phyloP scores from a whole-genome alignment of 2,329 filamentous ascomycete genomes.

The Coniochaeta hoffmannii region DNA sequence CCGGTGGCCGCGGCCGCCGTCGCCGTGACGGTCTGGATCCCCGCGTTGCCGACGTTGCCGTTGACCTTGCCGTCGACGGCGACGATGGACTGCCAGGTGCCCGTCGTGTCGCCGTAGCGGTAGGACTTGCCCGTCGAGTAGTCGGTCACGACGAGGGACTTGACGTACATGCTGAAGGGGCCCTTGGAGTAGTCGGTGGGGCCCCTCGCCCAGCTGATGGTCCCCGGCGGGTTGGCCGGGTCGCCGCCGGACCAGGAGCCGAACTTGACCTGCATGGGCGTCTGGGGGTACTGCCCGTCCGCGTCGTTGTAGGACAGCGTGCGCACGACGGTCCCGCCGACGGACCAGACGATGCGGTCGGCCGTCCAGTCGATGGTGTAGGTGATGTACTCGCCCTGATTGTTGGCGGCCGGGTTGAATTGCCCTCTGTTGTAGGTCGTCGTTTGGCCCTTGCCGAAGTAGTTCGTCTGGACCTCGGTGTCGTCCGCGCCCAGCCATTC shows the following conservation, averaged over 20 bases:
- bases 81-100: conserved; percentile 74
- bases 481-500: conserved; percentile 84
- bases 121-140: conserved; percentile 90
- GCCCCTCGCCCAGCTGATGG: conserved; percentile 84
- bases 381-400: conserved; percentile 70
- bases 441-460: conserved; percentile 89
- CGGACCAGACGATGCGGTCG: conserved; percentile 77
- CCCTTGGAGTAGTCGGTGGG: conserved; percentile 75
- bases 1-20: conserved; percentile 56
- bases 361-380: conserved; percentile 91
- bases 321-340: conserved; percentile 70
- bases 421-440: conserved; percentile 81
- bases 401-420: conserved; percentile 63
- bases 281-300: conserved; percentile 81
- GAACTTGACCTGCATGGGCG: conserved; percentile 90
- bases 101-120: conserved; percentile 69
- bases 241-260: conserved; percentile 92
- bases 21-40: conserved; percentile 42
- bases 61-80: conserved; percentile 74
- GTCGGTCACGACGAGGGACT: conserved; percentile 70
- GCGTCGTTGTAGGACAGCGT: conserved; percentile 65
- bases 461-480: conserved; percentile 86
- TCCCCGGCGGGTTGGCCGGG: conserved; percentile 67
- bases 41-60: conserved; percentile 52
- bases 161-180: conserved; percentile 80